Evolutionary conservation across 2,329 filamentous ascomycete species (phyloP), one percentile per base, ranked within the genome.

Genomic region (Aspergillus candidus): DNA sequence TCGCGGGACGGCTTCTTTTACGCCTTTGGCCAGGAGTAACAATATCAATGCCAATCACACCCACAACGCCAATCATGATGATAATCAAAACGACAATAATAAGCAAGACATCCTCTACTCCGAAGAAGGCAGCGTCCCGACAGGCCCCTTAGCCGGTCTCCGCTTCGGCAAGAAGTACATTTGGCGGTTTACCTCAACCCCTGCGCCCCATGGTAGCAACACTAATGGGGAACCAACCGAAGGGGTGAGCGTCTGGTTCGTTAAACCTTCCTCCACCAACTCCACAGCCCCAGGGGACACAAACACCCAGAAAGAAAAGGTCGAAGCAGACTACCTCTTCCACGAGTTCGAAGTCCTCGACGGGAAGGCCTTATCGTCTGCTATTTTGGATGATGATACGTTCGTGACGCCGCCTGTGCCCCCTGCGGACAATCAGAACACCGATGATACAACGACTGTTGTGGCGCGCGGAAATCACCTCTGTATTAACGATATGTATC

Each of bases 401-500:
- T 55, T 55, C 29, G 53, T 61, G 4, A 47, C 53, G 6, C 51
- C 61, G 6, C 57, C 61, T 0, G 41, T 48, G 1, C 61, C 62
- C 2, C 61, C 61, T 0, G 27, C 37, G 4, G 36, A 39, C 2
- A n/a, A 35, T 2, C 18, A 18, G 18, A 18, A 18, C 18, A 18
- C 18, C 41, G 41, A 2, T 22, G 3, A 27, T 27, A 27, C 22
- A 7, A 27, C 27, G 11, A 66, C 60, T 2, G 48, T 43, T 4
- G 58, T 70, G 4, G 70, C 69, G 4, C 55, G 56, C 13, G 70
- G 70, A 3, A 65, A 68, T 35, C 70, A 72, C 53, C 60, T 72
- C 8, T 72, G 70, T 51, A 62, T 72, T 41, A 69, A 71, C 35
- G 70, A 72, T 54, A 70, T 68, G 60, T 72, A 72, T 54, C 65